Conservation (phyloP, 2,329 filamentous ascomycete species). For the Colletotrichum graminicola region DNA sequence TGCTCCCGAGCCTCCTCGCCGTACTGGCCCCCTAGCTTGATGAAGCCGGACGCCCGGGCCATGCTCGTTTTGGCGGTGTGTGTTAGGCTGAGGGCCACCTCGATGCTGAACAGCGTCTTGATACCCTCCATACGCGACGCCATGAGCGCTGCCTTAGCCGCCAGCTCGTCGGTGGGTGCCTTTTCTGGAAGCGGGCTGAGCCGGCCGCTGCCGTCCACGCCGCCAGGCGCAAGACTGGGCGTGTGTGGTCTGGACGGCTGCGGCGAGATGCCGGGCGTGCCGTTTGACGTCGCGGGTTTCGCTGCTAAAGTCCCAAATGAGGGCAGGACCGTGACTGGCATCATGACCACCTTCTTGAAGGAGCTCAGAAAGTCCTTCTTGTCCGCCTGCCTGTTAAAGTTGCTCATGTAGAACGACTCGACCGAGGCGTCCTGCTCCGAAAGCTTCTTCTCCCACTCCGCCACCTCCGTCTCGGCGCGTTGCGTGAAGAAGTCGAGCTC, state of each 20-base stretch:
- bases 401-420: constrained; percentile 96
- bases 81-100: constrained; percentile 90
- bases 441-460: constrained; percentile 90
- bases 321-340: constrained; percentile 92
- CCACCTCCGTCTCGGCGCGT: constrained; percentile 81
- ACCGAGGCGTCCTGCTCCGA: constrained; percentile 90
- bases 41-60: constrained; percentile 86
- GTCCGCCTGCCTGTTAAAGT: constrained; percentile 91
- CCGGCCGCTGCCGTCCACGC: constrained; percentile 56
- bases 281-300: constrained; percentile 46
- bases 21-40: constrained; percentile 81
- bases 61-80: constrained; percentile 90
- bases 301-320: constrained; percentile 60
- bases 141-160: constrained; percentile 98
- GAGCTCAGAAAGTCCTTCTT: constrained; percentile 97
- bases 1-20: constrained; percentile 88
- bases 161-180: constrained; percentile 89
- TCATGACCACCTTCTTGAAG: constrained; percentile 99
- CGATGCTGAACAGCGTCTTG: constrained; percentile 94
- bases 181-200: constrained; percentile 66
- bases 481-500: constrained; percentile 88
- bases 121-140: constrained; percentile 94
- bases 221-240: constrained; percentile 55
- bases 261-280: constrained; percentile 51
- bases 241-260: constrained; percentile 63